These are phyloP conservation scores for Globisporangium radiosum DNA, from an alignment of 352 stramenopile genomes.

Conservation along the genomic window DNA sequence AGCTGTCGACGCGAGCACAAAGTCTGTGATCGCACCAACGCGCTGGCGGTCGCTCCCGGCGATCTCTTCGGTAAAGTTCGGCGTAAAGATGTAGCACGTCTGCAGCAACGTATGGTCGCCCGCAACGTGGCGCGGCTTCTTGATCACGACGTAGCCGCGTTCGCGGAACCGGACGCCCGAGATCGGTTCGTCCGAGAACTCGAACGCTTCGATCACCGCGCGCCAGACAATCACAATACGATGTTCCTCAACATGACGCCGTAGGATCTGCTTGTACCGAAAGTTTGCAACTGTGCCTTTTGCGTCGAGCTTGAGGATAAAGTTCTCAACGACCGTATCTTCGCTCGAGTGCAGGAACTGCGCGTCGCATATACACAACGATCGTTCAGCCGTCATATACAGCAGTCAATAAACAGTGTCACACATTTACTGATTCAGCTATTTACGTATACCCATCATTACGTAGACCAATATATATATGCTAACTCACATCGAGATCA, in stretches of 20 bases:
- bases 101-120: slow-evolving; percentile 24
- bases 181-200: slow-evolving; percentile 41
- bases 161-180: slow-evolving; percentile 47
- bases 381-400: no score
- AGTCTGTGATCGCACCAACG: slow-evolving; percentile 25
- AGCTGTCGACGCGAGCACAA: slow-evolving; percentile 27
- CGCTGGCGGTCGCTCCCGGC: slow-evolving; percentile 12
- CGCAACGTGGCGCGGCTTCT: slow-evolving; percentile 17
- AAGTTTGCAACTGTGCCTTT: not conserved
- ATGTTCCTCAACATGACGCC: slow-evolving; percentile 27
- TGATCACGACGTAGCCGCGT: slow-evolving; percentile 50
- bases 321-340: not conserved
- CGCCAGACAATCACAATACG: slow-evolving; percentile 56
- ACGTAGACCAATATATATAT: no score
- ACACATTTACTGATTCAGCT: no score
- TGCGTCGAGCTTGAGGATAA: not conserved
- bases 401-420: no score
- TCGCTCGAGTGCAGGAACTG: not conserved
- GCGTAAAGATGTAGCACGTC: slow-evolving; percentile 44
- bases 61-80: slow-evolving; percentile 6
- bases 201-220: slow-evolving; percentile 46
- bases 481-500: no score
- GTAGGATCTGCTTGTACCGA: slow-evolving; percentile 30
- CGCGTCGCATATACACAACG: no score
- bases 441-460: no score